A percentile compares a stretch with the other conserved stretches of the same genome.
phyloP scores from a whole-genome alignment of 1,284 basidiomycete genomes.

The Trametes sp. region DNA sequence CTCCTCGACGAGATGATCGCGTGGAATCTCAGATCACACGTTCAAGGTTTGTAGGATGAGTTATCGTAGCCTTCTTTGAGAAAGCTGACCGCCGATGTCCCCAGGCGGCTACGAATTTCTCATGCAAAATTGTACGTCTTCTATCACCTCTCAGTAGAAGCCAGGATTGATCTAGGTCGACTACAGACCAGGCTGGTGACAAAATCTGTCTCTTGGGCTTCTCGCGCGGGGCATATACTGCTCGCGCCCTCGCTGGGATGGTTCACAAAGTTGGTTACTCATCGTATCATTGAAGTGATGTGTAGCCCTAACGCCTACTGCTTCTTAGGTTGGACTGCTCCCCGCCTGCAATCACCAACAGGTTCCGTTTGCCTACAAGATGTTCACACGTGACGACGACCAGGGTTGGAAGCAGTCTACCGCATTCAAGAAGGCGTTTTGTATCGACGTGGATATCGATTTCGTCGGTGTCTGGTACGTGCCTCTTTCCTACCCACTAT shows the following conservation, averaged over 20 bases:
- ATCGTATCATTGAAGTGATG: not conserved
- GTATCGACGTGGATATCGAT: constrained; percentile 54
- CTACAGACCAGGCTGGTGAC: constrained; percentile 52
- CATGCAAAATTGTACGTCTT: constrained; percentile 65
- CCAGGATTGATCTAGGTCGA: no score
- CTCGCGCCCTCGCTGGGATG: constrained; percentile 59
- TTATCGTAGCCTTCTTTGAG: not conserved
- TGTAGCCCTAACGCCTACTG: no score
- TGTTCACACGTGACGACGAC: constrained; percentile 47
- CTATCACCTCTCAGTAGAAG: no score
- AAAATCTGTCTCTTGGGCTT: constrained; percentile 68
- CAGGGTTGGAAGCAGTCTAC: constrained; percentile 42
- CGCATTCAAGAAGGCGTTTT: constrained; percentile 56
- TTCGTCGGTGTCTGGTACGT: constrained; percentile 63
- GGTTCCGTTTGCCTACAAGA: constrained; percentile 53
- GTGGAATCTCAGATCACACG: constrained; percentile 61
- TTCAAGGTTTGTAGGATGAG: constrained; percentile 51
- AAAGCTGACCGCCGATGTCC: no score
- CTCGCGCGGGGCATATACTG: constrained; percentile 71
- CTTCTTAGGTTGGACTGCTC: constrained; percentile 55
- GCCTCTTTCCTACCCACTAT: not conserved
- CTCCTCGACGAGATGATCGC: constrained; percentile 58
- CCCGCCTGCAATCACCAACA: constrained; percentile 60
- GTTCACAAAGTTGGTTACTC: constrained; percentile 49
- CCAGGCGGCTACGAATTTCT: constrained; percentile 68